Conservation (phyloP, 2,329 filamentous ascomycete genomes). For the Nothopassalora personata region DNA sequence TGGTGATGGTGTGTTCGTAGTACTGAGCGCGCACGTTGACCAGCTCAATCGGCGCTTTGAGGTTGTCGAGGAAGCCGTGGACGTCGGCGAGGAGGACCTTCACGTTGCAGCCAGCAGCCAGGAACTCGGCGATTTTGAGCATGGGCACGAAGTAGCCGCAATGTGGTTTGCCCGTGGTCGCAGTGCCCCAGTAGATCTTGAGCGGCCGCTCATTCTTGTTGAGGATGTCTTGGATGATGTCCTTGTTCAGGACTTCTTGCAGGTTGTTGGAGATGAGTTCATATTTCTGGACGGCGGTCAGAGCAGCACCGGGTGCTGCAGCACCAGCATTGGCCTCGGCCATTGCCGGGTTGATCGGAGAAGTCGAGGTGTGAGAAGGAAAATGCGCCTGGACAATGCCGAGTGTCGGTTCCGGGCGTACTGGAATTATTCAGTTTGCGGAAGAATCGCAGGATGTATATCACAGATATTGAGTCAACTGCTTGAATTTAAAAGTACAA, state of each 20-base stretch:
- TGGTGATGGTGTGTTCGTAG: conserved; percentile 72
- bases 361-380: background rate
- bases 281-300: conserved; percentile 55
- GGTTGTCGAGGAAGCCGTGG: conserved; percentile 60
- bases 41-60: conserved; percentile 71
- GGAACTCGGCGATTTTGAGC: conserved; percentile 83
- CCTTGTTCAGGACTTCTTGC: conserved; percentile 74
- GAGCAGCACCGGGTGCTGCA: conserved; percentile 7
- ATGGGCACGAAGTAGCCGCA: conserved; percentile 84
- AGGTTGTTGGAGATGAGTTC: conserved; percentile 69
- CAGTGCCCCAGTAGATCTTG: conserved; percentile 84
- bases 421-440: background rate
- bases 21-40: conserved; percentile 77
- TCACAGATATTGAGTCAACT: background rate
- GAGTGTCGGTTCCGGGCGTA: background rate
- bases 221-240: conserved; percentile 71
- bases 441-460: background rate
- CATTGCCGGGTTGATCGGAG: conserved; percentile 5
- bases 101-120: conserved; percentile 73
- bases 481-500: background rate
- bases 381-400: background rate
- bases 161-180: conserved; percentile 81
- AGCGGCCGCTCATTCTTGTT: conserved; percentile 64
- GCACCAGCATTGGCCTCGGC: conserved; percentile 11
- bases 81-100: conserved; percentile 42